phyloP scores from a whole-genome alignment of 345 rosid species.

The Nasturtium officinale region DNA sequence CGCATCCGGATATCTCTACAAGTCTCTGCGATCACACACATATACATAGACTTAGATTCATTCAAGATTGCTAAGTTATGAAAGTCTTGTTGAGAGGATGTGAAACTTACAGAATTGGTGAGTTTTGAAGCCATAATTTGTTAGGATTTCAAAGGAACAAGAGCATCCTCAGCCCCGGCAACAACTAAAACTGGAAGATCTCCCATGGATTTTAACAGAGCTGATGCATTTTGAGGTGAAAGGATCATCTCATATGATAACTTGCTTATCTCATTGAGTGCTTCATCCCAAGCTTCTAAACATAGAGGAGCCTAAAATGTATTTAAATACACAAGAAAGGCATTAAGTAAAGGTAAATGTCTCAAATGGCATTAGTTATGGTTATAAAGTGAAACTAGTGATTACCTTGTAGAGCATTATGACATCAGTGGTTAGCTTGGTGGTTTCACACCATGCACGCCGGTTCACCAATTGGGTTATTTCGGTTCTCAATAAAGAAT shows the following conservation, averaged over 20 bases:
- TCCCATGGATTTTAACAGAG: slow-evolving; percentile 64
- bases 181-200: slow-evolving; percentile 72
- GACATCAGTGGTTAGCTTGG: slow-evolving; percentile 77
- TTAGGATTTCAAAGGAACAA: slow-evolving; percentile 74
- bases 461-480: slow-evolving; percentile 88
- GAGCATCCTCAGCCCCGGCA: slow-evolving; percentile 75
- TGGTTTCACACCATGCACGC: slow-evolving; percentile 86
- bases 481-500: slow-evolving; percentile 79
- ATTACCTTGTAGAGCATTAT: slow-evolving; percentile 84
- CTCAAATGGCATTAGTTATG: not conserved
- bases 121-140: slow-evolving; percentile 75
- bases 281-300: slow-evolving; percentile 94
- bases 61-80: slow-evolving; percentile 1
- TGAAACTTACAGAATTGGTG: slow-evolving; percentile 76
- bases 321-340: not conserved
- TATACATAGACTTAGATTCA: not conserved
- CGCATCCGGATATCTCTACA: slow-evolving; percentile 82
- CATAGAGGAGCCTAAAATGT: slow-evolving; percentile 71
- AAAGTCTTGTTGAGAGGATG: not conserved
- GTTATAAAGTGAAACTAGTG: not conserved
- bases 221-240: slow-evolving; percentile 53
- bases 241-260: slow-evolving; percentile 76
- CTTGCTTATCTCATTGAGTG: slow-evolving; percentile 85
- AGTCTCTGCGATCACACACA: slow-evolving; percentile 60
- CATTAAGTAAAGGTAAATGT: not conserved